phyloP scores from a whole-genome alignment of 2,329 filamentous ascomycete genomes.

The Fusarium agapanthi region DNA sequence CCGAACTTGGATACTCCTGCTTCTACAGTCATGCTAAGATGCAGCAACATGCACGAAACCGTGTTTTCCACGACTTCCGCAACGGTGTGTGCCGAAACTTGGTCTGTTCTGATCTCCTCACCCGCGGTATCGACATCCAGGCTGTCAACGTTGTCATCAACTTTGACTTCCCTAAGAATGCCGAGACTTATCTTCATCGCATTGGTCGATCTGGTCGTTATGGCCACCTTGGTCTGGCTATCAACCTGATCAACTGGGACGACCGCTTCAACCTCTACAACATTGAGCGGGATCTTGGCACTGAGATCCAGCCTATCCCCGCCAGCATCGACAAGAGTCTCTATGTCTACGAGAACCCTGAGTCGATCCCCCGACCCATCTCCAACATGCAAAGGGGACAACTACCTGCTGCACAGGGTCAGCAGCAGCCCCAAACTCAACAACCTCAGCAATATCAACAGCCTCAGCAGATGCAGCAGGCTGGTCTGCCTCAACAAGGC shows the following conservation, averaged over 20 bases:
- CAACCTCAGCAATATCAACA: constrained; percentile 42
- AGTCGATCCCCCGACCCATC: constrained; percentile 88
- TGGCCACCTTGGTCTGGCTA: constrained; percentile 94
- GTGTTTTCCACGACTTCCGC: constrained; percentile 98
- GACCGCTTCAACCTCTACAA: constrained; percentile 99
- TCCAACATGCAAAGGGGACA: constrained; percentile 56
- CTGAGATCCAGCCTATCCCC: constrained; percentile 97
- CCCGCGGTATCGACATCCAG: constrained; percentile 98
- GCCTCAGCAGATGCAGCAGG: constrained; percentile 44
- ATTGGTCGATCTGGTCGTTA: constrained; percentile 98
- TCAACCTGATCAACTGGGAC: constrained; percentile 99
- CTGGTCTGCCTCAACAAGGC: constrained; percentile 44
- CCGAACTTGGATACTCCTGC: constrained; percentile 97
- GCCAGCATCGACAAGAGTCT: constrained; percentile 95
- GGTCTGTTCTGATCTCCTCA: constrained; percentile 96
- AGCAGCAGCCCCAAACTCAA: constrained; percentile 44
- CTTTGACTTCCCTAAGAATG: constrained; percentile 99
- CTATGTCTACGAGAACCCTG: constrained; percentile 97
- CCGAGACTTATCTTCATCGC: constrained; percentile 97
- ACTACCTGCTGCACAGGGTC: constrained; percentile 42
- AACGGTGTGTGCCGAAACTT: constrained; percentile 98
- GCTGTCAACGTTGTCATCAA: constrained; percentile 99
- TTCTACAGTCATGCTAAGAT: constrained; percentile 99
- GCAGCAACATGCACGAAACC: constrained; percentile 95
- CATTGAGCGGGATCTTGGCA: constrained; percentile 96